phyloP scores from a whole-genome alignment of 2,329 filamentous ascomycete species.

The Phyllosticta ampelicida region DNA sequence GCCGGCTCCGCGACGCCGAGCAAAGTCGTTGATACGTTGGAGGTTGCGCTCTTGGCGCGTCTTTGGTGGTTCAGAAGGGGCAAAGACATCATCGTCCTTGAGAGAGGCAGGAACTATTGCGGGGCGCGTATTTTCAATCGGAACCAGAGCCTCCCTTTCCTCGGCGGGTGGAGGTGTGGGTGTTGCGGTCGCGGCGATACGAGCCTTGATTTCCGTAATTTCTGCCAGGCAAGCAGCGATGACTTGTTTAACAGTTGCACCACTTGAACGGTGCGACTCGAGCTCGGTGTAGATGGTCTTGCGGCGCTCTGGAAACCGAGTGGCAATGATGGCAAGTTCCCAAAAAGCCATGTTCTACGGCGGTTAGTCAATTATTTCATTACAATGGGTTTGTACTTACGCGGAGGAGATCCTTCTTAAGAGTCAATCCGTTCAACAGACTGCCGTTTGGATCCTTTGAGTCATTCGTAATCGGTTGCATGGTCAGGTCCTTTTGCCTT shows the following conservation, averaged over 20 bases:
- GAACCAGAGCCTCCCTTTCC: slow-evolving; percentile 16
- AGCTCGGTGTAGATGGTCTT: slow-evolving; percentile 79
- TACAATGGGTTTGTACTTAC: slow-evolving; percentile 33
- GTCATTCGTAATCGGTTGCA: slow-evolving; percentile 66
- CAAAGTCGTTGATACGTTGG: slow-evolving; percentile 32
- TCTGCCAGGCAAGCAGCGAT: slow-evolving; percentile 57
- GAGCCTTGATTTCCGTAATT: slow-evolving; percentile 54
- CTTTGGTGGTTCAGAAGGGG: slow-evolving; percentile 26
- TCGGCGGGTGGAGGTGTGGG: slow-evolving; percentile 19
- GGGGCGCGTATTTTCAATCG: slow-evolving; percentile 1
- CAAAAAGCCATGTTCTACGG: slow-evolving; percentile 71
- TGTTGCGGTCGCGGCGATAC: slow-evolving; percentile 46
- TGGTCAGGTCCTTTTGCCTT: slow-evolving; percentile 39
- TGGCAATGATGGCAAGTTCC: slow-evolving; percentile 75
- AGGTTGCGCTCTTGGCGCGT: slow-evolving; percentile 27
- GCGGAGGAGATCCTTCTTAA: slow-evolving; percentile 67
- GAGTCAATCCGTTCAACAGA: slow-evolving; percentile 70
- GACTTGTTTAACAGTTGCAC: slow-evolving; percentile 72
- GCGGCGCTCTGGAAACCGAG: slow-evolving; percentile 62
- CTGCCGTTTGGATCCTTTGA: slow-evolving; percentile 89
- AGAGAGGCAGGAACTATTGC: slow-evolving; percentile 22
- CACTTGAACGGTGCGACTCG: slow-evolving; percentile 74
- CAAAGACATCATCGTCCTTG: slow-evolving; percentile 38
- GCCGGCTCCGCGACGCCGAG: slow-evolving; percentile 30
- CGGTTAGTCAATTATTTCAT: not conserved